Base-by-base conservation (phyloP, 2,329 filamentous ascomycete species). In the Sordariomycetes sp. region DNA sequence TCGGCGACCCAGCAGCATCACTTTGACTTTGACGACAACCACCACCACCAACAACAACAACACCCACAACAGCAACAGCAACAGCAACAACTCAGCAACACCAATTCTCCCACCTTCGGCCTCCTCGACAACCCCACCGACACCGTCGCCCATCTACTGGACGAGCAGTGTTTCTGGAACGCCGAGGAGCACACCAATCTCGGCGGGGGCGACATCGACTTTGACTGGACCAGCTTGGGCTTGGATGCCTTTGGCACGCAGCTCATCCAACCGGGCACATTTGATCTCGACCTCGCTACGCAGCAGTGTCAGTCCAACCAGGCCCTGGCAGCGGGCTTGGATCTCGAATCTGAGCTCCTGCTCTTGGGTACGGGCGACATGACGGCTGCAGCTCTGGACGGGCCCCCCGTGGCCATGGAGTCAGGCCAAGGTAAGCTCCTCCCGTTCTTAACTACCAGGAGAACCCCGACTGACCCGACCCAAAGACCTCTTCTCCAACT, bases 241-340 rank as follows among this genome's bases (percentile, higher is more conserved):
- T 31, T 37, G 14, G 35, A 37, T 26, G 4, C 12, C 18, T 21
- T 37, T 6, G 35, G 35, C 24, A 37, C 35, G 25, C 35, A 37
- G 30, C 30, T 37, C 15, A 24, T 37, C 9, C 6, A 21, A 15
- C 33, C 33, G n/a, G 17, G 26, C 10, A 6, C 16, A 16, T 21
- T 30, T 3, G 31, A 26, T 7, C 21, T 26, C 4, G 31, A 6
- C 7, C 9, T 17, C 15, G 17, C 15, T n/a, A 17, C 15, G 21
- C 20, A 33, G 21, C 31, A 31, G 29, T 17, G 26, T 6, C 31
- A 33, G 21, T 11, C 25, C 8, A n/a, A 28, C 25, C n/a, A 14
- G 8, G 17, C 8, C 25, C 17, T 28, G 25, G 25, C 8, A n/a
- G 14, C 25, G 3, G 12, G 12, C 8, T 28, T 28, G 25, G 25